A percentile compares a stretch with the other conserved stretches of the same genome.
Conservation (phyloP, 352 stramenopile genomes). For the Phytophthora nicotianae region DNA sequence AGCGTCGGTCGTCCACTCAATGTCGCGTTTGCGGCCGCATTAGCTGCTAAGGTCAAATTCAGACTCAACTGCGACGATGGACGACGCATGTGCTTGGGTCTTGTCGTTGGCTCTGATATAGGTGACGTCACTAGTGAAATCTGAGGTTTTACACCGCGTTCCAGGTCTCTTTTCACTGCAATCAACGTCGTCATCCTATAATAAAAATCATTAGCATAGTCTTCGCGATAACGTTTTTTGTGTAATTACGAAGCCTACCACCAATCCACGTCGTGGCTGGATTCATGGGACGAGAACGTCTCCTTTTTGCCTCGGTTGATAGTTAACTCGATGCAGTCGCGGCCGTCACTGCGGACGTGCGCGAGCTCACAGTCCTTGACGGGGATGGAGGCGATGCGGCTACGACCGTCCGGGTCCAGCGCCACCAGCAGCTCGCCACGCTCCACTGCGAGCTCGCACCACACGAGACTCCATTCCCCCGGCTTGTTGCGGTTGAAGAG, state of each 20-base stretch:
- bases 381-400: slow-evolving; percentile 57
- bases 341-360: slow-evolving; percentile 81
- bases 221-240: neutral
- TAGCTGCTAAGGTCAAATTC: slow-evolving; percentile 34
- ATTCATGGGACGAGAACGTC: slow-evolving; percentile 83
- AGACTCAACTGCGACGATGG: slow-evolving; percentile 41
- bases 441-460: slow-evolving; percentile 70
- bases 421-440: slow-evolving; percentile 73
- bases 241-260: slow-evolving; percentile 47
- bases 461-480: slow-evolving; percentile 82
- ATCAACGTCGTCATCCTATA: slow-evolving; percentile 82
- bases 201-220: slow-evolving; percentile 3
- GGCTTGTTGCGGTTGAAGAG: slow-evolving; percentile 75
- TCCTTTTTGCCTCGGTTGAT: slow-evolving; percentile 76
- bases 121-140: slow-evolving; percentile 72
- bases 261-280: slow-evolving; percentile 88
- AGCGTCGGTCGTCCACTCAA: slow-evolving; percentile 43
- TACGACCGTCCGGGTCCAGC: slow-evolving; percentile 60
- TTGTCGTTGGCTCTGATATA: slow-evolving; percentile 36
- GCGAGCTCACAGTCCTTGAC: slow-evolving; percentile 75
- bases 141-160: slow-evolving; percentile 60
- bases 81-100: slow-evolving; percentile 34
- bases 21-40: slow-evolving; percentile 17
- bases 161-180: slow-evolving; percentile 77
- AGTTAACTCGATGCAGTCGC: slow-evolving; percentile 83